phyloP scores from a whole-genome alignment of 2,329 filamentous ascomycete genomes.

The Monosporascus sp. region DNA sequence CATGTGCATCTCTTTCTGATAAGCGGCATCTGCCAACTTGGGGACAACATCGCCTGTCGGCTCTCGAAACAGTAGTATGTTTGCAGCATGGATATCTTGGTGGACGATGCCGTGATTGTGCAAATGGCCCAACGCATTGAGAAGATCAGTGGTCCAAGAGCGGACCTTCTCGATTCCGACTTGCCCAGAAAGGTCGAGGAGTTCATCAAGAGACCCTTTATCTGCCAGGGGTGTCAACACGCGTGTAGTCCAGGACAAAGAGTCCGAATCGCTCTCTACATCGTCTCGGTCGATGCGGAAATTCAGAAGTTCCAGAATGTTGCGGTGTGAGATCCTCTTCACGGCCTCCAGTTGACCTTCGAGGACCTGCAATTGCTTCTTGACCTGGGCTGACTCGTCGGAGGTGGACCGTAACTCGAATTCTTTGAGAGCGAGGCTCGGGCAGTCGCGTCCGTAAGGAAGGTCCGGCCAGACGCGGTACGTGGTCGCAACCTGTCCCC shows the following conservation, averaged over 20 bases:
- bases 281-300: slow-evolving; percentile 66
- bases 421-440: slow-evolving; percentile 71
- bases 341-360: slow-evolving; percentile 72
- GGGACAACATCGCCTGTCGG: slow-evolving; percentile 63
- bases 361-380: slow-evolving; percentile 69
- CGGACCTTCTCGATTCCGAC: slow-evolving; percentile 72
- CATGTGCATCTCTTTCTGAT: slow-evolving; percentile 61
- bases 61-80: slow-evolving; percentile 71
- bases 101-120: slow-evolving; percentile 82
- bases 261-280: slow-evolving; percentile 32
- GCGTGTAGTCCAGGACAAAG: slow-evolving; percentile 62
- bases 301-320: slow-evolving; percentile 73
- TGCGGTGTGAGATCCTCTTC: slow-evolving; percentile 69
- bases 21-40: slow-evolving; percentile 71
- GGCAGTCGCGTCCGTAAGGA: slow-evolving; percentile 46
- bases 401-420: slow-evolving; percentile 52
- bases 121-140: slow-evolving; percentile 82
- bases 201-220: slow-evolving; percentile 75
- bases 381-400: slow-evolving; percentile 59
- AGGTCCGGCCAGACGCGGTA: slow-evolving; percentile 69
- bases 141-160: slow-evolving; percentile 84
- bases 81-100: slow-evolving; percentile 73
- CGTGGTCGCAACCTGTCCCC: slow-evolving; percentile 61
- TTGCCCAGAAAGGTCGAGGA: slow-evolving; percentile 72
- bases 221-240: slow-evolving; percentile 73